Percentiles rank a stretch among this genome's conserved stretches.
These are phyloP conservation scores for Cucurbita ficifolia DNA, from an alignment of 306 rosid species.

Conservation along the genomic window DNA sequence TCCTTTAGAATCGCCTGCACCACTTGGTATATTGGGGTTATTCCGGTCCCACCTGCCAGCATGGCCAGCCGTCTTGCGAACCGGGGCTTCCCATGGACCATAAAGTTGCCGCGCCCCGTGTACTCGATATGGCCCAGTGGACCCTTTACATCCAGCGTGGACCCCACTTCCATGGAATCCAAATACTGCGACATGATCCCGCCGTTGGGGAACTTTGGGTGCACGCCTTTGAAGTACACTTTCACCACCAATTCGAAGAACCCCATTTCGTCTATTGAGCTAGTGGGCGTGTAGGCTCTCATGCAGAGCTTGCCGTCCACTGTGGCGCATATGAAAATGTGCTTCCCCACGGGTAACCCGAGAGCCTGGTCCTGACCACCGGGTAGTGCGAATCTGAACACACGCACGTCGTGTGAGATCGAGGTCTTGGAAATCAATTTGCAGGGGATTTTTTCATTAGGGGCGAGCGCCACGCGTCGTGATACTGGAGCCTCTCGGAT, in stretches of 20 bases:
- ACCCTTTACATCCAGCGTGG: conserved; percentile 50
- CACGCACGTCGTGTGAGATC: conserved; percentile 52
- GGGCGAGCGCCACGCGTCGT: conserved; percentile 31
- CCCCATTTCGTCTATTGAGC: conserved; percentile 39
- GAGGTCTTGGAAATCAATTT: conserved; percentile 36
- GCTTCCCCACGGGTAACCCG: conserved; percentile 76
- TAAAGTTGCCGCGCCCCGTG: conserved; percentile 40
- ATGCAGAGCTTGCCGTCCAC: conserved; percentile 56
- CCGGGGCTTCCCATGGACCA: conserved; percentile 33
- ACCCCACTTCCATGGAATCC: conserved; percentile 35
- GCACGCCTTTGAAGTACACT: conserved; percentile 49
- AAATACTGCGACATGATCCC: conserved; percentile 61
- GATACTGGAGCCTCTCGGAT: conserved; percentile 19
- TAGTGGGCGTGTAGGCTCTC: conserved; percentile 81
- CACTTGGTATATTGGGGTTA: conserved; percentile 73
- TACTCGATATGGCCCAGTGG: conserved; percentile 84
- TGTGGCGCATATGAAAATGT: conserved; percentile 46
- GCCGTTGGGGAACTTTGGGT: conserved; percentile 61
- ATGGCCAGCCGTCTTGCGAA: conserved; percentile 49
- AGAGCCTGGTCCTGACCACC: conserved; percentile 33
- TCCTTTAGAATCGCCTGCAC: conserved; percentile 61
- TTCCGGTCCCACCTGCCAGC: conserved; percentile 86
- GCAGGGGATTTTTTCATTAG: conserved; percentile 46
- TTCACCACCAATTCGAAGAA: conserved; percentile 61
- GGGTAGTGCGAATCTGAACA: conserved; percentile 51